Base-by-base conservation (phyloP, 208 protist species). In the Crithidia acanthocephali region DNA sequence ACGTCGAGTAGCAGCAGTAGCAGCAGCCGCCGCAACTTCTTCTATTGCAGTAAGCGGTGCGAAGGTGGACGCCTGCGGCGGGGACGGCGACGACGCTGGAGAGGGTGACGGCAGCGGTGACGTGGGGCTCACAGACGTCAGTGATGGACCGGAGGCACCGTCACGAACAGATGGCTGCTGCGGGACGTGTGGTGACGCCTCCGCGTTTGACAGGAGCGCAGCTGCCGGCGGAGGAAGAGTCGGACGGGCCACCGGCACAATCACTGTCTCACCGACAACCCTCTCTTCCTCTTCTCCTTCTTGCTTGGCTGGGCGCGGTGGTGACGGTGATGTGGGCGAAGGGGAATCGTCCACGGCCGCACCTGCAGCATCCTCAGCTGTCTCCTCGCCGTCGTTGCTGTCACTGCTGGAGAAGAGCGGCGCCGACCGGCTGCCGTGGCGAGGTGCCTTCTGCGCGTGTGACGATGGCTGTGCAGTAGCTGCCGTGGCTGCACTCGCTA, bases 341-440 rank as follows among this genome's bases (percentile, higher is more conserved):
- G 37, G 9, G 6, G 37, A 6, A 42, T 42, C 37, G 6, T 42
- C 37, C 37, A 42, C 37, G 13, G 37, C 37, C 6, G 37, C 37
- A 42, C 37, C 37, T 40, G 53, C 53, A 33, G 30, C 30, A 23
- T 9, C 30, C 15, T 7, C 30, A 1, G 33, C 30, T 16, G 5
- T 32, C 6, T 30, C 27, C 1, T 35, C 60, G 10, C 28, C 44
- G 0, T 56, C 60, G 35, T 11, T 40, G 35, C 35, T 40, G 5
- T 40, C 35, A 32, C 47, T 66, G 40, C 30, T 30, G 7, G 60
- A 40, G 25, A 66, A 66, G 32, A 66, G 60, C 2, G 42, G 45
- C 16, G 60, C 44, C 6, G 60, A 35, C 60, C 60, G 56, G 60
- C 60, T 66, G 45, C 32, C 45, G 18, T 27, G 59, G 27, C 44